Conservation (phyloP, 495 filamentous ascomycete species). For the Chlorociboria aeruginascens region DNA sequence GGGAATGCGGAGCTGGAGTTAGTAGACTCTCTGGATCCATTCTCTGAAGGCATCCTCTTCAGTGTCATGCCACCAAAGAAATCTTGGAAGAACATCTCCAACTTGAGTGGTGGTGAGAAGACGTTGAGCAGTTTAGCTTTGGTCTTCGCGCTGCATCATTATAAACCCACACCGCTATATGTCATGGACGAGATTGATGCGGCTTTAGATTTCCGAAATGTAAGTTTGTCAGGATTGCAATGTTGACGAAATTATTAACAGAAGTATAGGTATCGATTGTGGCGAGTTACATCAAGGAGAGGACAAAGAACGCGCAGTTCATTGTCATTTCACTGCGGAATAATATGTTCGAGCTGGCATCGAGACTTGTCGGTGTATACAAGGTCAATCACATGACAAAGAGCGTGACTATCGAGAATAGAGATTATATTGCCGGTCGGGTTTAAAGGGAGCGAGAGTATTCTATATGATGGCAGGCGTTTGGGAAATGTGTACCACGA, state of each 20-base stretch:
- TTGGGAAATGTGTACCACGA: constrained; percentile 3
- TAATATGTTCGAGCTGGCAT: constrained; percentile 98
- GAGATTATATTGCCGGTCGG: constrained; percentile 53
- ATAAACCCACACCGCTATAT: constrained; percentile 93
- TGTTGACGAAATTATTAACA: not conserved
- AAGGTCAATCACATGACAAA: constrained; percentile 99
- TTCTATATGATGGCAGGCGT: constrained; percentile 5
- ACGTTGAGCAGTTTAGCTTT: constrained; percentile 86
- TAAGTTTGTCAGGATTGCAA: constrained; percentile 33
- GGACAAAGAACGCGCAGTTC: constrained; percentile 98
- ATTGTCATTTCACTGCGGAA: constrained; percentile 96
- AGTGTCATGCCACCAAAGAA: constrained; percentile 99
- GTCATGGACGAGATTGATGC: constrained; percentile 99
- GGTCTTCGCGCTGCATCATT: constrained; percentile 96
- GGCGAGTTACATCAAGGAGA: constrained; percentile 95
- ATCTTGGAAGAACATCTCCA: constrained; percentile 98
- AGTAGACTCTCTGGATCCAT: constrained; percentile 89
- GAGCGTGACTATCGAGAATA: constrained; percentile 91
- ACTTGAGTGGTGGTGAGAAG: constrained; percentile 92
- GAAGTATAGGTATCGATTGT: constrained; percentile 82
- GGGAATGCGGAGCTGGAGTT: constrained; percentile 96
- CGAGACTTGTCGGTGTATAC: constrained; percentile 88
- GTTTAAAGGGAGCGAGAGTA: constrained; percentile 4
- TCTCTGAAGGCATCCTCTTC: constrained; percentile 93
- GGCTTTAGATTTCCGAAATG: constrained; percentile 93